Evolutionary conservation across 2,329 filamentous ascomycete species (phyloP).

Genomic region (Xylaria sp.): DNA sequence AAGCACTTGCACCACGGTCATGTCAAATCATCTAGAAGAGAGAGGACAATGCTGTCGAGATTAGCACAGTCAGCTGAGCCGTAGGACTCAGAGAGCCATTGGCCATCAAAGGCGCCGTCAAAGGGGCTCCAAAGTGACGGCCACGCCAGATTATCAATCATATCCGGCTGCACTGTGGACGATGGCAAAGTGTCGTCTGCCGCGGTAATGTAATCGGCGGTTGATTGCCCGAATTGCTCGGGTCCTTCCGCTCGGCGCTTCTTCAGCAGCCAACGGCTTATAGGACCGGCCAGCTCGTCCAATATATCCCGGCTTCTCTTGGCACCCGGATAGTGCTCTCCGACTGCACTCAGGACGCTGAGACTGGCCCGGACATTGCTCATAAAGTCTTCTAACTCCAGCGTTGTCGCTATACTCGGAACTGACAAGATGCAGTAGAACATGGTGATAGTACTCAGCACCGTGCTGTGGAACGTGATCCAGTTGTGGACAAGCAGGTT

Average conservation of each 20-base stretch:
- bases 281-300: conserved; percentile 50
- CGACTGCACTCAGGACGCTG: conserved; percentile 62
- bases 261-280: conserved; percentile 33
- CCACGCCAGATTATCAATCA: conserved; percentile 4
- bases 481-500: conserved; percentile 61
- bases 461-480: conserved; percentile 59
- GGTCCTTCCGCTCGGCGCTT: conserved; percentile 19
- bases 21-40: conserved; percentile 32
- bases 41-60: conserved; percentile 30
- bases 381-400: conserved; percentile 55
- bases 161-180: conserved; percentile 15
- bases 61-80: conserved; percentile 26
- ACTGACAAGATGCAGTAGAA: conserved; percentile 63
- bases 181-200: background rate
- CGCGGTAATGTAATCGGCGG: background rate
- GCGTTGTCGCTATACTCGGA: conserved; percentile 53
- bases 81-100: conserved; percentile 29
- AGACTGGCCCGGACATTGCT: conserved; percentile 56
- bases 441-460: conserved; percentile 61
- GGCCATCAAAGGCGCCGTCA: conserved; percentile 25
- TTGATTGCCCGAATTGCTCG: conserved; percentile 8
- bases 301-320: conserved; percentile 59
- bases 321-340: conserved; percentile 63
- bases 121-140: conserved; percentile 25
- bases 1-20: background rate